These are phyloP conservation scores for Aspergillus brunneoviolaceus DNA, from an alignment of 2,329 filamentous ascomycete species.

Conservation along the genomic window DNA sequence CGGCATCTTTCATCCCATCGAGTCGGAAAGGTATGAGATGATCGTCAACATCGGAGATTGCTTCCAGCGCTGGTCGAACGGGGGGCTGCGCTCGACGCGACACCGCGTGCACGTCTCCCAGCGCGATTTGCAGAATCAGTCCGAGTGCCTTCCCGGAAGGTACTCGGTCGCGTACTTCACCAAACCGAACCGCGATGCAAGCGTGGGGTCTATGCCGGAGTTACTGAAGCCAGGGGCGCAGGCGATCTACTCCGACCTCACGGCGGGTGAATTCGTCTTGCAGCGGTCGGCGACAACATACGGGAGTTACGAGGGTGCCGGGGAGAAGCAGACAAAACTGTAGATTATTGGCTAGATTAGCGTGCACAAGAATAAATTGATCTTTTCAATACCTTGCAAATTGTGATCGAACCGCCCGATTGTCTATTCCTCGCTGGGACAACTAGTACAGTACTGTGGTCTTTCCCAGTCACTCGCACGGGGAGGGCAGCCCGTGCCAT, in stretches of 20 bases:
- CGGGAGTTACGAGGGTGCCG: background rate
- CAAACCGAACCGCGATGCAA: conserved; percentile 13
- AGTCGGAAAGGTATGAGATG: conserved; percentile 25
- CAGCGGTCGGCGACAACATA: background rate
- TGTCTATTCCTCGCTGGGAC: too few species aligned
- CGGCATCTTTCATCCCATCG: conserved; percentile 15
- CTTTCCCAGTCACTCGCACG: too few species aligned
- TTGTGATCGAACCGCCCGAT: too few species aligned
- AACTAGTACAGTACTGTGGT: too few species aligned
- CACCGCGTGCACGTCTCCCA: conserved; percentile 39
- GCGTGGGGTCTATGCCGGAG: conserved; percentile 3
- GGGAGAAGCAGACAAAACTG: background rate
- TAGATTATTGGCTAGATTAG: background rate
- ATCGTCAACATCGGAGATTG: conserved; percentile 56
- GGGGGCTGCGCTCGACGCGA: conserved; percentile 51
- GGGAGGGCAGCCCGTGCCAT: too few species aligned
- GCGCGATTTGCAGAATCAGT: background rate
- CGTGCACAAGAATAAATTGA: too few species aligned
- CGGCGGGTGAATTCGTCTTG: conserved; percentile 9
- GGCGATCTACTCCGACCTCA: conserved; percentile 5
- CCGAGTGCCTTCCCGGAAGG: background rate
- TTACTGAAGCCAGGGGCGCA: conserved; percentile 5
- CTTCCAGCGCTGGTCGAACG: conserved; percentile 53
- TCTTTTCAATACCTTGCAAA: too few species aligned
- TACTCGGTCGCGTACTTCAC: conserved; percentile 18